Percentiles rank a stretch among this genome's conserved stretches.
These are phyloP conservation scores for Kodamaea restingae DNA, from an alignment of 805 yeast species.

Conservation along the genomic window DNA sequence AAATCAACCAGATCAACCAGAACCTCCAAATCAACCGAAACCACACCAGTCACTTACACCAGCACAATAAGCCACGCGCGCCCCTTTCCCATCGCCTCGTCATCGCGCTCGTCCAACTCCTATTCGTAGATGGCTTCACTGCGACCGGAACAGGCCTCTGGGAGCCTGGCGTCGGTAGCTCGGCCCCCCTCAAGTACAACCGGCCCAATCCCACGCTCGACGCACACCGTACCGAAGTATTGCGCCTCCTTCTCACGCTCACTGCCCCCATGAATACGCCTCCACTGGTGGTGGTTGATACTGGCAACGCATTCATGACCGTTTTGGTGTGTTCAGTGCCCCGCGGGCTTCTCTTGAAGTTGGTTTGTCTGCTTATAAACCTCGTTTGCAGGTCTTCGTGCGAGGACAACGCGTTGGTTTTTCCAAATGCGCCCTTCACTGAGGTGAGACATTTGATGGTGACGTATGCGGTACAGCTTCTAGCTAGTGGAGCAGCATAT, in stretches of 20 bases:
- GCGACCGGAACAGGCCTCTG: constrained; percentile 34
- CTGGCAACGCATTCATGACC: constrained; percentile 44
- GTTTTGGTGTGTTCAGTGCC: constrained; percentile 49
- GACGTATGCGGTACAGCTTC: constrained; percentile 55
- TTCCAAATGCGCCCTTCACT: constrained; percentile 24
- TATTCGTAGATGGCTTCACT: constrained; percentile 1
- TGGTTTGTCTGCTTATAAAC: constrained; percentile 70
- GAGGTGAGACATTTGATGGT: constrained; percentile 47
- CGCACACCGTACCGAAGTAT: constrained; percentile 61
- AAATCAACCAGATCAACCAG: background rate
- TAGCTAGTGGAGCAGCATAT: constrained; percentile 58
- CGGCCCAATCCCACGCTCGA: constrained; percentile 41
- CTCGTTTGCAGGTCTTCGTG: constrained; percentile 50
- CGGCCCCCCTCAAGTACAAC: constrained; percentile 23
- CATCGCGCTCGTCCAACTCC: background rate
- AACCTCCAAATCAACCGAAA: background rate
- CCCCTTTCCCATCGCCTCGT: no score
- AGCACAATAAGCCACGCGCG: background rate
- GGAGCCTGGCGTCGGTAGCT: constrained; percentile 74
- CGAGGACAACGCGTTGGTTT: constrained; percentile 44
- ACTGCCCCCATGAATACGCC: constrained; percentile 46
- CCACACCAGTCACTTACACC: background rate
- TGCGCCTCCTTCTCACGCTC: constrained; percentile 58
- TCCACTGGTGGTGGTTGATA: constrained; percentile 51
- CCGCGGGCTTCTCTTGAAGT: constrained; percentile 43